phyloP scores from a whole-genome alignment of 768 basidiomycete species.

The Mycena kentingensis region DNA sequence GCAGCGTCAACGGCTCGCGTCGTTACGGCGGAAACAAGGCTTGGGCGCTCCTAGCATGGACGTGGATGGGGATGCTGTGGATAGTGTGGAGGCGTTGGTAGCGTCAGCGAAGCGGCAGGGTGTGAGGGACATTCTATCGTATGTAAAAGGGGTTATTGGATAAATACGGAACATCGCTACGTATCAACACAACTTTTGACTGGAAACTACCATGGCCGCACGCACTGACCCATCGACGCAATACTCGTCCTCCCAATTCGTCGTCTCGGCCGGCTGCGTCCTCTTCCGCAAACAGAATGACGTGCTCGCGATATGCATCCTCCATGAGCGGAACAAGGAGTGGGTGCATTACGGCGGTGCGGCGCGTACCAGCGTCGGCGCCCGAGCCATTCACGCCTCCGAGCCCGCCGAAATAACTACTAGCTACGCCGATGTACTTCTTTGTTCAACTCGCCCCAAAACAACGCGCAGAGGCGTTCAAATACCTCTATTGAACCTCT shows the following conservation, averaged over 20 bases:
- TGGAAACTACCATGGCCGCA: conserved; percentile 2
- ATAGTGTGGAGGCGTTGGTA: conserved; percentile 75
- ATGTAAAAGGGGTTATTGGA: conserved; percentile 68
- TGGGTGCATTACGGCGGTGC: too few species aligned
- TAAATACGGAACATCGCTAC: conserved; percentile 32
- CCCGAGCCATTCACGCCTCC: too few species aligned
- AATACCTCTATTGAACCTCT: too few species aligned
- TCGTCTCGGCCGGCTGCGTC: conserved; percentile 44
- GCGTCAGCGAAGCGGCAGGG: conserved; percentile 74
- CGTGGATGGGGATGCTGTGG: conserved; percentile 37
- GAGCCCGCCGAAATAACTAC: too few species aligned
- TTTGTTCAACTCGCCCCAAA: too few species aligned
- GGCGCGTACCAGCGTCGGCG: too few species aligned
- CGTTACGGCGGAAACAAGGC: conserved; percentile 16
- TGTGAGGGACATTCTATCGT: conserved; percentile 68
- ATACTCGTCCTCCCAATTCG: conserved; percentile 30
- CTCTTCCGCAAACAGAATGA: conserved; percentile 35
- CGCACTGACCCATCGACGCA: conserved; percentile 3
- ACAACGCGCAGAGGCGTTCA: too few species aligned
- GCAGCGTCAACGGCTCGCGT: conserved; percentile 49
- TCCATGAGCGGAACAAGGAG: conserved; percentile 33
- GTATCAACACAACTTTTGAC: neutral
- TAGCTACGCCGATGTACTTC: too few species aligned
- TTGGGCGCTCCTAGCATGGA: conserved; percentile 36
- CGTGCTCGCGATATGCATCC: conserved; percentile 40